Percentiles rank a stretch among this genome's conserved stretches.
phyloP scores from a whole-genome alignment of 2,329 filamentous ascomycete species.

The Tolypocladium endophyticum region DNA sequence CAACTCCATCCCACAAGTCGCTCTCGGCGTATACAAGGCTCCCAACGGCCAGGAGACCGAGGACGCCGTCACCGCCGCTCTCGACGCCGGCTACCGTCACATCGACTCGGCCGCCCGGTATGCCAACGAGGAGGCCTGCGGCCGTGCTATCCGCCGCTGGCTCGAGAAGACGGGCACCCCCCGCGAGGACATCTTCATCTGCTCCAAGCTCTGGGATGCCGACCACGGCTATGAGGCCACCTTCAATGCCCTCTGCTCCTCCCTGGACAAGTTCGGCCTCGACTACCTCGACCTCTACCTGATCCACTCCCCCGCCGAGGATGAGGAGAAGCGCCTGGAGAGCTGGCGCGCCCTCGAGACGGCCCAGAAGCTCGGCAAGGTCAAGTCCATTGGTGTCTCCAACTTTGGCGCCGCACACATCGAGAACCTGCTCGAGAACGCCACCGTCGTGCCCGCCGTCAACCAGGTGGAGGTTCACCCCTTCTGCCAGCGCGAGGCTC shows the following conservation, averaged over 20 bases:
- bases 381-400: constrained; percentile 62
- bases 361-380: constrained; percentile 54
- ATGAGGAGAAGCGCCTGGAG: constrained; percentile 54
- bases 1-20: constrained; percentile 50
- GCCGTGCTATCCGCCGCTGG: constrained; percentile 61
- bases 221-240: constrained; percentile 33
- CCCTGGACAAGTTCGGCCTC: constrained; percentile 51
- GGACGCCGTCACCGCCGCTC: constrained; percentile 48
- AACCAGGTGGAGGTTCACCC: constrained; percentile 79
- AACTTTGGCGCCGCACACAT: constrained; percentile 70
- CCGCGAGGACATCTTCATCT: constrained; percentile 58
- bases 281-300: constrained; percentile 67
- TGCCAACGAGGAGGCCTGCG: constrained; percentile 58
- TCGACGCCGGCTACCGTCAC: constrained; percentile 45
- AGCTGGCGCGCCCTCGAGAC: constrained; percentile 65
- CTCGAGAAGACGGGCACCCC: constrained; percentile 50
- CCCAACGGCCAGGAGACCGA: constrained; percentile 45
- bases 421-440: constrained; percentile 38
- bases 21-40: constrained; percentile 36
- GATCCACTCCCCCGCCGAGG: constrained; percentile 55
- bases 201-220: constrained; percentile 55
- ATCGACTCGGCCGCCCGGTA: constrained; percentile 49
- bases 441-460: constrained; percentile 50
- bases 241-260: constrained; percentile 53
- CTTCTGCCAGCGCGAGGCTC: constrained; percentile 52